These are phyloP conservation scores for Psidium friedrichsthalianum DNA, from an alignment of 345 rosid genomes.

Conservation along the genomic window DNA sequence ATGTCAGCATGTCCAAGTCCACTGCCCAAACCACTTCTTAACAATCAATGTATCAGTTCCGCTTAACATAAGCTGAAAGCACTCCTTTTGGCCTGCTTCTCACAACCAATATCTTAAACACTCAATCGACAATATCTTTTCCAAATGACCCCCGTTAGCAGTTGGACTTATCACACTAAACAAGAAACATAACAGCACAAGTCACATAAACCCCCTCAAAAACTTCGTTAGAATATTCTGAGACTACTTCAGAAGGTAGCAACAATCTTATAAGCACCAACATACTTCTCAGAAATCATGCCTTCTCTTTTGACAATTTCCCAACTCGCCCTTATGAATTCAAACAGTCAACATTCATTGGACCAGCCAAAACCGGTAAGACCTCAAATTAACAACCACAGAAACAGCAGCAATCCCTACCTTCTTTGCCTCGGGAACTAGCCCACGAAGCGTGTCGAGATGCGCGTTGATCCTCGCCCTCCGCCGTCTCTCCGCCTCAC, in stretches of 20 bases:
- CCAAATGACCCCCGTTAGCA: not conserved
- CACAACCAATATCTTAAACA: not conserved
- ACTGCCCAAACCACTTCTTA: not conserved
- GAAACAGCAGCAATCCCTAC: constrained; percentile 2
- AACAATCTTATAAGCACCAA: not conserved
- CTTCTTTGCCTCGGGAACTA: constrained; percentile 34
- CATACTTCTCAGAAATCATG: not conserved
- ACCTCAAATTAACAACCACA: not conserved
- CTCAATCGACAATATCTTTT: not conserved
- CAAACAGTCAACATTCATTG: not conserved
- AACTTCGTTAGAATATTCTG: not conserved
- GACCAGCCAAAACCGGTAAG: not conserved
- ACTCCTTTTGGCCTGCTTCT: not conserved
- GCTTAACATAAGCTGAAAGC: not conserved
- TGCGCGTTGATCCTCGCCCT: constrained; percentile 44
- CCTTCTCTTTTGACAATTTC: not conserved
- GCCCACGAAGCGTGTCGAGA: constrained; percentile 34
- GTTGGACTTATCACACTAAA: not conserved
- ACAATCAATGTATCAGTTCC: not conserved
- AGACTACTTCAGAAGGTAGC: not conserved
- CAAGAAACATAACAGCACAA: not conserved
- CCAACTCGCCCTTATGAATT: not conserved
- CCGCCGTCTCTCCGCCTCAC: constrained; percentile 46
- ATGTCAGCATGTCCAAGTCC: not conserved
- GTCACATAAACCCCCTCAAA: not conserved